A percentile compares a stretch with the other conserved stretches of the same genome.
phyloP scores from a whole-genome alignment of 805 yeast genomes.

The Ogataea henricii region DNA sequence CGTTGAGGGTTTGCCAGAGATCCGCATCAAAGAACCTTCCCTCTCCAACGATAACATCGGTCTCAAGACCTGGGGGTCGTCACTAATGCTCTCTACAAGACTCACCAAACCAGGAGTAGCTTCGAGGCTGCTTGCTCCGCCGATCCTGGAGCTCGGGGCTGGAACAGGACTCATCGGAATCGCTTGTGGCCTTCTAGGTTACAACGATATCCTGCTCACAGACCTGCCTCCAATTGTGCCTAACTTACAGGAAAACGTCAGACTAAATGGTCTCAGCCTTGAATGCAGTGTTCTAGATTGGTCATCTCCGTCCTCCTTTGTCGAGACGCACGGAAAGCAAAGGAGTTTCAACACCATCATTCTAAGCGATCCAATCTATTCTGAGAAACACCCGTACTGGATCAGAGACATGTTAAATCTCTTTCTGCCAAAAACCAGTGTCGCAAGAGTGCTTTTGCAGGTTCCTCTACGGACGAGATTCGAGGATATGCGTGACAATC shows the following conservation, averaged over 20 bases:
- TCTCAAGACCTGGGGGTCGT: constrained; percentile 94
- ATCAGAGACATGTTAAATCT: constrained; percentile 58
- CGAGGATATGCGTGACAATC: constrained; percentile 58
- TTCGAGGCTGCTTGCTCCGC: constrained; percentile 28
- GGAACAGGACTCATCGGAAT: constrained; percentile 95
- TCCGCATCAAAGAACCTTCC: constrained; percentile 73
- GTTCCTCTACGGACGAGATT: constrained; percentile 73
- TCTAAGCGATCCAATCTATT: constrained; percentile 87
- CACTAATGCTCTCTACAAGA: constrained; percentile 65
- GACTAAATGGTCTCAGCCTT: constrained; percentile 44
- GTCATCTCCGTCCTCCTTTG: constrained; percentile 53
- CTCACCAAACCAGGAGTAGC: constrained; percentile 37
- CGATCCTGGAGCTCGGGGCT: constrained; percentile 79
- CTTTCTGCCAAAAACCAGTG: constrained; percentile 40
- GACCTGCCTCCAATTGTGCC: constrained; percentile 78
- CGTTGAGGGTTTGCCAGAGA: constrained; percentile 37
- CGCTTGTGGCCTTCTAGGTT: constrained; percentile 56
- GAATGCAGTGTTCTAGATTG: constrained; percentile 66
- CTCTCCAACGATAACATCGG: constrained; percentile 87
- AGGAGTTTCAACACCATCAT: constrained; percentile 60
- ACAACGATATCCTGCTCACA: constrained; percentile 52
- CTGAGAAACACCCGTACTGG: constrained; percentile 76
- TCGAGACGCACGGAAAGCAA: constrained; percentile 30
- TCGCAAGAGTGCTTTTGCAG: constrained; percentile 61
- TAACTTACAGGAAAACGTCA: constrained; percentile 62